Evolutionary conservation across 2,329 filamentous ascomycete species (phyloP), one percentile per base, ranked within the genome.

Genomic region (Raffaelea arxii): DNA sequence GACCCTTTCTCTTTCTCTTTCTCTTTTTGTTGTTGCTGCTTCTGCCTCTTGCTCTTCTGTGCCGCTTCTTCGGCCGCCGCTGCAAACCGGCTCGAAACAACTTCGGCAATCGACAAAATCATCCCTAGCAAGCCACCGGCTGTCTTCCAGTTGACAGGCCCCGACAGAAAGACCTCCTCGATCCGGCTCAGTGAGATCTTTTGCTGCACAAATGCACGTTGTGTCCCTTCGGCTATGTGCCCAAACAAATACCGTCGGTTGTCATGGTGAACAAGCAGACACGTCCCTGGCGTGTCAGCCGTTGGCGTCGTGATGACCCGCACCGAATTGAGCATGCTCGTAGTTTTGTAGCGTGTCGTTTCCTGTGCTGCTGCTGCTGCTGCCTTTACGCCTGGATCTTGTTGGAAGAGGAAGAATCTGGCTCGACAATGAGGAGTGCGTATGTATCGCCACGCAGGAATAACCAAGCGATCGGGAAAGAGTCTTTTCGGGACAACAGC

Each of bases 211-310:
- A 84, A 72, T 41, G 82, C 79, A 48, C 92, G 77, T 68, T 97
- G 92, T 1, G 84, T 84, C 16, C 91, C 92, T 64, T 98, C 92
- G 10, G 80, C 69, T 16, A 91, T 63, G 56, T 84, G 82, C 19
- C 92, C 92, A 58, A 98, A 84, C 16, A 96, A 55, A 63, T 98
- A 98, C 48, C 86, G 77, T 56, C 84, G 82, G 57, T 80, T 77
- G 56, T 91, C 86, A 58, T 89, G 90, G 60, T 91, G 82, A 6
- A 98, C 70, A 32, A 88, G 61, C 25, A 97, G 63, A 43, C 78
- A 77, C 2, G 87, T 86, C 46, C 91, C 91, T 1, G 82, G 78
- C 19, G 89, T 95, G 65, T 98, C 92, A 49, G 83, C 84, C 54
- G 91, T 92, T 14, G 91, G 91, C 49, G 84, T 85, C 18, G 82